Conservation (phyloP, 495 filamentous ascomycete species). For the Aspergillus cavernicola region DNA sequence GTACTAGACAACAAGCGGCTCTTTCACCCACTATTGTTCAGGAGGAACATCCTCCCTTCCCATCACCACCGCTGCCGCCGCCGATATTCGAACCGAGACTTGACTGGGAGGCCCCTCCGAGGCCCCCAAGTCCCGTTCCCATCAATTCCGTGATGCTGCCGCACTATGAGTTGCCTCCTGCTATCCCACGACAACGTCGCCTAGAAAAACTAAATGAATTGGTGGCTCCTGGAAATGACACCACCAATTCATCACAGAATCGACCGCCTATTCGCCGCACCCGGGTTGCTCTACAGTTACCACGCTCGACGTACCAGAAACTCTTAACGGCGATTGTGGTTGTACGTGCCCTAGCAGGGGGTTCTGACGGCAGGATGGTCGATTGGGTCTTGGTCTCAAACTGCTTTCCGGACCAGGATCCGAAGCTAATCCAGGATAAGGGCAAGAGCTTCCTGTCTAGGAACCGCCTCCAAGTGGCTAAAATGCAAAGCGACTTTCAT, state of each 20-base stretch:
- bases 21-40: not conserved
- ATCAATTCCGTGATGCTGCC: not conserved
- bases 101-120: not conserved
- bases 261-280: constrained; percentile 25
- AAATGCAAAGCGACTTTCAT: constrained; percentile 74
- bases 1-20: constrained; percentile 2
- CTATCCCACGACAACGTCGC: constrained; percentile 19
- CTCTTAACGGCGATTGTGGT: constrained; percentile 70
- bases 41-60: not conserved
- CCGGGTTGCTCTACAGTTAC: constrained; percentile 16
- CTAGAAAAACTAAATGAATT: constrained; percentile 28
- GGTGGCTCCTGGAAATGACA: constrained; percentile 9
- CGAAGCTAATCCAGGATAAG: constrained; percentile 53
- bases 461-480: constrained; percentile 58
- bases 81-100: not conserved
- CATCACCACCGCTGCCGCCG: not conserved
- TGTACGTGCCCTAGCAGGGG: constrained; percentile 69
- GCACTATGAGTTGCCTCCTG: not conserved
- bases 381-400: constrained; percentile 72
- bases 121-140: not conserved
- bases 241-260: not conserved
- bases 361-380: constrained; percentile 55
- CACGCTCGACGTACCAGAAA: constrained; percentile 27
- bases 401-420: constrained; percentile 60
- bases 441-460: constrained; percentile 58